Base-by-base conservation (phyloP, 2,329 filamentous ascomycete genomes). In the Phialocephala subalpina region DNA sequence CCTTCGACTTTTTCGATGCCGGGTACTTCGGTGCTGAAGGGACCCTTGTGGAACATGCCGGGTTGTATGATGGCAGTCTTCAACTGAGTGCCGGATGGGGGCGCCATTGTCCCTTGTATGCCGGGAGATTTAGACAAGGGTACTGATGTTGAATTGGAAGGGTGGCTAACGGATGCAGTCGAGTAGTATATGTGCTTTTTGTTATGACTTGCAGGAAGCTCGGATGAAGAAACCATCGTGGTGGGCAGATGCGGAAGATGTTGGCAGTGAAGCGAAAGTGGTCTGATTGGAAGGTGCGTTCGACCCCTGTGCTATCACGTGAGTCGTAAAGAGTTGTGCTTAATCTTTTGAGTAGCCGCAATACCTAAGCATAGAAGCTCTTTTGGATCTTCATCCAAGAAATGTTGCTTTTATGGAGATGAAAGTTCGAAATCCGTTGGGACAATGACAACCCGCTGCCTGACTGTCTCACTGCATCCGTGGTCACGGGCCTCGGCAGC, bases 1-100 rank as follows among this genome's bases (percentile, higher is more conserved):
- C 89, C 89, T n/a, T 86, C 81, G 65, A 86, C 81, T 70, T 84
- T 83, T 70, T 84, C 76, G 64, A 78, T 82, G 69, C 85, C 86
- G n/a, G 87, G 78, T 4, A 82, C 86, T 69, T 90, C 87, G 68
- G 87, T 82, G 47, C 84, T 84, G 79, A 88, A 89, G 20, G 88
- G 87, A 18, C 82, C 81, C 72, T 82, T 82, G 78, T 70, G 67
- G 55, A 65, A 68, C 60, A 71, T 72, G 33, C 67, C 64, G 7
- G 70, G 70, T 49, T 67, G 63, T 14, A 69, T 55, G 14, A 66
- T 65, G 9, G 69, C 63, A n/a, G 65, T 67, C 57, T 65, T 70
- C 29, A 53, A 18, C 9, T 16, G 11, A 5, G 11, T 2, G 3
- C 25, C 49, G 25, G 45, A 22, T 53, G 49, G 49, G 16, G 49